These are phyloP conservation scores for Cubamyces lactineus DNA, from an alignment of 768 basidiomycete genomes.

Conservation along the genomic window DNA sequence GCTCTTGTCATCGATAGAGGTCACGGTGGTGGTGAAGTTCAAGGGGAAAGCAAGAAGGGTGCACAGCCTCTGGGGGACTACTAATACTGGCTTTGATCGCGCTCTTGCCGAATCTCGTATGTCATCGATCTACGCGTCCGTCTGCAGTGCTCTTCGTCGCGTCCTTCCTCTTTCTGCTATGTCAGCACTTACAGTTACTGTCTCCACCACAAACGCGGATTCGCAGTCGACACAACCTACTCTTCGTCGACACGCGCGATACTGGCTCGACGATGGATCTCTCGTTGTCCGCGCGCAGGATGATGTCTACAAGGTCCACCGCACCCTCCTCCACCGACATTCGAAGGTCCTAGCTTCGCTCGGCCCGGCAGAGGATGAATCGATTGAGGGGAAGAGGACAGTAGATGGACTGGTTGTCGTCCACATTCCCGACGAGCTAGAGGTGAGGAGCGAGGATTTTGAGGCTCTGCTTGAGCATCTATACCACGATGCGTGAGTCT, in stretches of 20 bases:
- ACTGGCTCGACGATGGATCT: constrained; percentile 72
- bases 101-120: neutral
- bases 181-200: constrained; percentile 12
- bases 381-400: neutral
- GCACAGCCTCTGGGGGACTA: neutral
- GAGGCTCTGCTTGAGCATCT: constrained; percentile 62
- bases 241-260: constrained; percentile 46
- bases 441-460: constrained; percentile 51
- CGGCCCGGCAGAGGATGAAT: neutral
- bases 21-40: neutral
- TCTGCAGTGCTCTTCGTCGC: neutral
- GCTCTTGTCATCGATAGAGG: neutral
- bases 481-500: constrained; percentile 69
- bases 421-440: constrained; percentile 42
- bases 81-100: neutral
- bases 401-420: constrained; percentile 23
- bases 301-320: constrained; percentile 60
- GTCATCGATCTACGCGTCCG: constrained; percentile 6
- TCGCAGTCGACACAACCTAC: neutral
- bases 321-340: constrained; percentile 53
- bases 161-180: constrained; percentile 1
- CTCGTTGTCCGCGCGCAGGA: constrained; percentile 51
- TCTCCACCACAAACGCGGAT: constrained; percentile 5
- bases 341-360: constrained; percentile 40
- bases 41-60: neutral